These are phyloP conservation scores for Taxillus chinensis DNA, from an alignment of 164 flowering plant genomes.

Conservation along the genomic window DNA sequence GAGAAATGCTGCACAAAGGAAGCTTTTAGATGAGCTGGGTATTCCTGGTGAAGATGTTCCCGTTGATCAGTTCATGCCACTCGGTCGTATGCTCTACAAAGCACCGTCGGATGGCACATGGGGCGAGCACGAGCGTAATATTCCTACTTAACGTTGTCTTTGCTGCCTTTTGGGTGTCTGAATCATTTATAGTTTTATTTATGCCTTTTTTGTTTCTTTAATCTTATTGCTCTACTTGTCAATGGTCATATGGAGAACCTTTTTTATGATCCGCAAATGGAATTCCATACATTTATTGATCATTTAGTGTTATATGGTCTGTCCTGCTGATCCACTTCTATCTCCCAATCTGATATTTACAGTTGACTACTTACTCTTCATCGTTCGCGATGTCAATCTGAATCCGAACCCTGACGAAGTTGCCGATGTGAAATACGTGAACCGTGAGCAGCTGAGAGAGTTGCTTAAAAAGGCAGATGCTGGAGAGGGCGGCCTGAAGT, in stretches of 20 bases:
- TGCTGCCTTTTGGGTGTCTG: not conserved
- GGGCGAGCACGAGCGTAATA: slow-evolving; percentile 97
- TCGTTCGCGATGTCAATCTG: slow-evolving; percentile 64
- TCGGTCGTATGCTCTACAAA: slow-evolving; percentile 89
- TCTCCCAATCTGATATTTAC: slow-evolving; percentile 10
- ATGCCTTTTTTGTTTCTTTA: too few species aligned
- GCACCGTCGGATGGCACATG: slow-evolving; percentile 99
- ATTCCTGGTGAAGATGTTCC: slow-evolving; percentile 84
- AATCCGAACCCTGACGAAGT: slow-evolving; percentile 91
- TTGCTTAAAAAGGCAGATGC: slow-evolving; percentile 82
- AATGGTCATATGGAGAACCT: too few species aligned
- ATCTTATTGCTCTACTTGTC: too few species aligned
- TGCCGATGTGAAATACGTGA: slow-evolving; percentile 66
- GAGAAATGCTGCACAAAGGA: slow-evolving; percentile 95
- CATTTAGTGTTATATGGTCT: too few species aligned
- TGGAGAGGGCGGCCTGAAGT: slow-evolving; percentile 78
- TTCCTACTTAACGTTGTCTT: not conserved
- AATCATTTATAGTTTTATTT: not conserved
- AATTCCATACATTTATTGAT: too few species aligned
- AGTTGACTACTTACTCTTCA: slow-evolving; percentile 96
- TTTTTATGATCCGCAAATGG: too few species aligned
- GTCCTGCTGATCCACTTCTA: too few species aligned
- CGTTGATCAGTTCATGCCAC: slow-evolving; percentile 68
- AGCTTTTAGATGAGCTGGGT: slow-evolving; percentile 91
- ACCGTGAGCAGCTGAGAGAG: slow-evolving; percentile 69